Conservation (phyloP, 2,329 filamentous ascomycete species). For the Cladophialophora bantiana region DNA sequence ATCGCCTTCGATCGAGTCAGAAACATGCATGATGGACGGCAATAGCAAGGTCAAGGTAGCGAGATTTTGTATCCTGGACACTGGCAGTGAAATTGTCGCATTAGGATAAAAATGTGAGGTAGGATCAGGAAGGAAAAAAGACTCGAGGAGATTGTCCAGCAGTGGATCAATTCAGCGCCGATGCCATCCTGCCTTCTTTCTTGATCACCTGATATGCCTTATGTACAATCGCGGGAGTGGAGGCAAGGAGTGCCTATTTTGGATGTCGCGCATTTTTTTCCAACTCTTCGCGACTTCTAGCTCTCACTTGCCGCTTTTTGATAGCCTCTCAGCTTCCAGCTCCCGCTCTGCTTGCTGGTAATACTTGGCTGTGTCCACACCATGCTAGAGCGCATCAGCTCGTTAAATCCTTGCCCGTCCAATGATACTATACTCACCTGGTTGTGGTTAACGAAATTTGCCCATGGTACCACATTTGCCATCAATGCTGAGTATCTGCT, state of each 20-base stretch:
- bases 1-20: neutral
- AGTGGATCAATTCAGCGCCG: neutral
- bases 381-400: conserved; percentile 66
- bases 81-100: neutral
- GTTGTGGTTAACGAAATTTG: conserved; percentile 97
- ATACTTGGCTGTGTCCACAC: conserved; percentile 98
- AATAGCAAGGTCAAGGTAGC: neutral
- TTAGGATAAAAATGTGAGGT: neutral
- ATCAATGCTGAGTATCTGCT: conserved; percentile 89
- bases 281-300: neutral
- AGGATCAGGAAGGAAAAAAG: neutral
- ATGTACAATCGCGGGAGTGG: conserved; percentile 25
- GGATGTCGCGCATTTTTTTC: neutral
- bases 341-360: conserved; percentile 95
- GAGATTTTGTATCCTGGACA: neutral
- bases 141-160: neutral
- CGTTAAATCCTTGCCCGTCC: neutral
- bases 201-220: conserved; percentile 10
- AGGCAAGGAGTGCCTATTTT: neutral
- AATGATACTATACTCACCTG: conserved; percentile 55
- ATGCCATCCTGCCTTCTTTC: neutral
- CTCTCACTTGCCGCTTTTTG: conserved; percentile 25
- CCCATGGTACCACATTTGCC: conserved; percentile 87
- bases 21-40: neutral
- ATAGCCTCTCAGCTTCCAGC: conserved; percentile 73